Evolutionary conservation across 2,329 filamentous ascomycete species (phyloP).

Genomic region (Cordyceps javanica): DNA sequence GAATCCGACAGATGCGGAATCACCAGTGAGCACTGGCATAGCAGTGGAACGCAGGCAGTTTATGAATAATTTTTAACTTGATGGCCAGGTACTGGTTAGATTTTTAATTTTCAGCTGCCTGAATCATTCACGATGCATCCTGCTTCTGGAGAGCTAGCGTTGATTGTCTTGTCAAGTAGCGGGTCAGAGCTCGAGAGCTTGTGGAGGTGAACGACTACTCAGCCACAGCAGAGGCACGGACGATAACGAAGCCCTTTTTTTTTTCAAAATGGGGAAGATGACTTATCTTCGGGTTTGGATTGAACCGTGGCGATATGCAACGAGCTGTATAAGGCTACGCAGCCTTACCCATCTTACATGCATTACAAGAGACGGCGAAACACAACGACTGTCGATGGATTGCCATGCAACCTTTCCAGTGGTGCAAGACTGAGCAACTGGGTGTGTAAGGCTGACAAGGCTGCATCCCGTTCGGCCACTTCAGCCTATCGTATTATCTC

Average conservation of each 20-base stretch:
- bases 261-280: neutral
- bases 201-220: too few relatives aligned
- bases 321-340: too few relatives aligned
- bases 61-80: neutral
- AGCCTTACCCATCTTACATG: neutral
- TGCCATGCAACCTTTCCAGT: neutral
- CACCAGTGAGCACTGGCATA: neutral
- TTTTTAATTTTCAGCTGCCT: neutral
- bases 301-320: too few relatives aligned
- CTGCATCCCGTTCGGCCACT: too few relatives aligned
- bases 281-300: neutral
- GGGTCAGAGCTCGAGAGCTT: too few relatives aligned
- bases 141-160: too few relatives aligned
- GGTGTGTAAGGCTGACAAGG: neutral
- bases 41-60: neutral
- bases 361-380: too few relatives aligned
- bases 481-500: neutral
- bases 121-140: too few relatives aligned
- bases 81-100: neutral
- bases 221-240: neutral
- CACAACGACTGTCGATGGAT: neutral
- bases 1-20: slow-evolving; percentile 3
- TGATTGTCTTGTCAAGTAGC: too few relatives aligned
- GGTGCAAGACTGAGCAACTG: neutral
- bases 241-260: neutral